Evolutionary conservation across 1,284 basidiomycete species (phyloP).

Genomic region (Naganishia albida): DNA sequence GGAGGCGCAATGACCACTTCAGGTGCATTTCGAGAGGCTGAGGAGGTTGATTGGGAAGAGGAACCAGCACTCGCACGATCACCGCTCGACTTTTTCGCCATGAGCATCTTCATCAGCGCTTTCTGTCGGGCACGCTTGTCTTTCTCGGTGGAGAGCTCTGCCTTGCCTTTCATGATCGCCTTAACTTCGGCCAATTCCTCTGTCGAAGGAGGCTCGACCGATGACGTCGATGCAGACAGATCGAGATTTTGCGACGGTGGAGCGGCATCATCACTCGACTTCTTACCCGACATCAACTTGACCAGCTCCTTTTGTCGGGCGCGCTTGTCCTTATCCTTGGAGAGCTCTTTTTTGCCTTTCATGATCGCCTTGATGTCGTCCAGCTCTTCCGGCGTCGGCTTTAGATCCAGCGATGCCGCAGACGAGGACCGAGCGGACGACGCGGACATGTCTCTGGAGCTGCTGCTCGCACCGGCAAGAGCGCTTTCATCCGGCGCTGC

Average conservation of each 20-base stretch:
- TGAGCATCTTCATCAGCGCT: constrained; percentile 12
- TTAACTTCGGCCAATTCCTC: constrained; percentile 8
- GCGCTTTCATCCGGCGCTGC: background rate
- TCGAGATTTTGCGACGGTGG: background rate
- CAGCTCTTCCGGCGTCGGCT: constrained; percentile 6
- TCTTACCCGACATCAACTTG: constrained; percentile 2
- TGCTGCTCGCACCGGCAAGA: background rate
- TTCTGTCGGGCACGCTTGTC: constrained; percentile 4
- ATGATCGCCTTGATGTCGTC: constrained; percentile 10
- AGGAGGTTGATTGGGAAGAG: too few species aligned
- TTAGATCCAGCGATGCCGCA: too few species aligned
- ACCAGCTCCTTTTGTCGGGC: constrained; percentile 16
- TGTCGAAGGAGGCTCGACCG: background rate
- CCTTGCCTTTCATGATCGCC: constrained; percentile 17
- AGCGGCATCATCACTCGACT: too few species aligned
- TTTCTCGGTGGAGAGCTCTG: constrained; percentile 9
- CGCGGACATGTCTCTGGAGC: background rate
- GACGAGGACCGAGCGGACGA: background rate
- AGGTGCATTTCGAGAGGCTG: background rate
- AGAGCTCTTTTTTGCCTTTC: constrained; percentile 17
- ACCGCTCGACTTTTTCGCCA: background rate
- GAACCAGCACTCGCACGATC: background rate
- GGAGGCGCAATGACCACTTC: background rate
- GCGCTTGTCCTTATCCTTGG: constrained; percentile 16
- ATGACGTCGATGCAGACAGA: background rate